Conservation (phyloP, 768 basidiomycete genomes). For the Ramaria rubella region DNA sequence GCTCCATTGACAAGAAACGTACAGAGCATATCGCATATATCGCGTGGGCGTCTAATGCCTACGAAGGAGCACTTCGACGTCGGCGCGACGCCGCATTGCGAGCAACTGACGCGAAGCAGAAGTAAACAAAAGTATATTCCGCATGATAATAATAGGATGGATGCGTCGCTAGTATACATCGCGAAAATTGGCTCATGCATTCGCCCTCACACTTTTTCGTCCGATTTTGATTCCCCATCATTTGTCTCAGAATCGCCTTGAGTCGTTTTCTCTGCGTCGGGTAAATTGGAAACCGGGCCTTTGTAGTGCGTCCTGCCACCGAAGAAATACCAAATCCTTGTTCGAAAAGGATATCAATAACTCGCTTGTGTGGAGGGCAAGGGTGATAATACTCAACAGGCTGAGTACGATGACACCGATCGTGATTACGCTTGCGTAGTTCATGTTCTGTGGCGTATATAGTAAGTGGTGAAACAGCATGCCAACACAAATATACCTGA, state of each 20-base stretch:
- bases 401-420: slow-evolving; percentile 47
- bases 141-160: background rate
- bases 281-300: slow-evolving; percentile 51
- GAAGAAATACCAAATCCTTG: slow-evolving; percentile 46
- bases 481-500: too few relatives aligned
- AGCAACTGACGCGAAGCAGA: background rate
- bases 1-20: slow-evolving; percentile 42
- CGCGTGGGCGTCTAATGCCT: slow-evolving; percentile 67
- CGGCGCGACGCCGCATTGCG: slow-evolving; percentile 44
- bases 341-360: slow-evolving; percentile 12
- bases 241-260: background rate
- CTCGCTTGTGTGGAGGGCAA: background rate
- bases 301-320: slow-evolving; percentile 49
- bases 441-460: slow-evolving; percentile 47
- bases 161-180: background rate
- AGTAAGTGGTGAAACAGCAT: too few relatives aligned
- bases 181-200: background rate
- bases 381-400: slow-evolving; percentile 26
- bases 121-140: background rate
- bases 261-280: background rate
- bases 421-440: slow-evolving; percentile 71
- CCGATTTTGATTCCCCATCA: background rate
- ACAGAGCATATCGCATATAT: slow-evolving; percentile 55
- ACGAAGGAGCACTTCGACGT: slow-evolving; percentile 58
- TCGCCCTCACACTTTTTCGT: background rate